Conservation (phyloP, 306 rosid genomes). For the Luffa acutangula region DNA sequence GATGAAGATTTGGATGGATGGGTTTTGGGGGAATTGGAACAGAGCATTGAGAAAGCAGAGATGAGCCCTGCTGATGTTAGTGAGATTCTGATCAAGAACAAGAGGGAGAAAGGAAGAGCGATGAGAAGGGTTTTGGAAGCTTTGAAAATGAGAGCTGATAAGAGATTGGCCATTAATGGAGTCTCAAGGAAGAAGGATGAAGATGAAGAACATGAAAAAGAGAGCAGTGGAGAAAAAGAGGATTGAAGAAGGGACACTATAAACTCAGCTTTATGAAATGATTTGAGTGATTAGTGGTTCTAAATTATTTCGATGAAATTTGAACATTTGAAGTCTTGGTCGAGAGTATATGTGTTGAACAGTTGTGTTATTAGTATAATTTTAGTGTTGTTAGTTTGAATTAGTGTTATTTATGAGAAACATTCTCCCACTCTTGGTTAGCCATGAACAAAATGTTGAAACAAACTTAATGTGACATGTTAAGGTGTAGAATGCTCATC, state of each 20-base stretch:
- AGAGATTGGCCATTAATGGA: slow-evolving; percentile 22
- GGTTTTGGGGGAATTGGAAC: slow-evolving; percentile 27
- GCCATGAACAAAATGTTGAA: too few species aligned
- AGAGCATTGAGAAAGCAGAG: slow-evolving; percentile 39
- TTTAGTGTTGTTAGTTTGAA: neutral
- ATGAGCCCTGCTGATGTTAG: slow-evolving; percentile 87
- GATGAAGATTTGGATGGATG: slow-evolving; percentile 12
- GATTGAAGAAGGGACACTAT: neutral
- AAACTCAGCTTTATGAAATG: neutral
- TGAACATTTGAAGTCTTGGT: too few species aligned
- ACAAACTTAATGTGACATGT: too few species aligned
- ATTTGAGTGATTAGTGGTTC: neutral
- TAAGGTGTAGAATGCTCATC: too few species aligned
- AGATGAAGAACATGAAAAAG: slow-evolving; percentile 62
- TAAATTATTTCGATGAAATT: neutral
- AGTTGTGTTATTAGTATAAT: too few species aligned
- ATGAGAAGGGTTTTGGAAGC: slow-evolving; percentile 44
- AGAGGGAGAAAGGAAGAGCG: slow-evolving; percentile 42
- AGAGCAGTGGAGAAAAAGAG: slow-evolving; percentile 70
- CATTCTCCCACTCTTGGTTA: too few species aligned
- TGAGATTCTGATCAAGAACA: slow-evolving; percentile 72
- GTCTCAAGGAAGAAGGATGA: slow-evolving; percentile 8
- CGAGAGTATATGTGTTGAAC: too few species aligned
- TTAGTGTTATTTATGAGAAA: neutral
- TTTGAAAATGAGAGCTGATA: slow-evolving; percentile 33